Evolutionary conservation across 2,329 filamentous ascomycete species (phyloP).

Genomic region (Neobulgaria alba): DNA sequence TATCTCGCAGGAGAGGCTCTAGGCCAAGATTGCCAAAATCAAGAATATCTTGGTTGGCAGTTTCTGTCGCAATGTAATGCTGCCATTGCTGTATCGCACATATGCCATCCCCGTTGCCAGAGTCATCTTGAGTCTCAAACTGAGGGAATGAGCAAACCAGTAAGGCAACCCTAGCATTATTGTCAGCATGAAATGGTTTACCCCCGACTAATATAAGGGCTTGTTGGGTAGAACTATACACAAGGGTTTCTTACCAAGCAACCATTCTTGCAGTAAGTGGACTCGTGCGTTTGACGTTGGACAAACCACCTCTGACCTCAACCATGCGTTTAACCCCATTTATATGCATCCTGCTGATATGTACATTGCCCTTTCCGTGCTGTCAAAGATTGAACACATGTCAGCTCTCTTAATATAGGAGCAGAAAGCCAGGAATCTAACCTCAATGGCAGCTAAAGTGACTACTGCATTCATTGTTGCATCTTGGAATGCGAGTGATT

Average conservation of each 20-base stretch:
- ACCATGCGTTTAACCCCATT: constrained; percentile 20
- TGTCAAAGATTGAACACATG: constrained; percentile 25
- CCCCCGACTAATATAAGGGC: too few relatives aligned
- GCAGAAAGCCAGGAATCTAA: constrained; percentile 24
- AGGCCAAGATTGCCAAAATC: too few relatives aligned
- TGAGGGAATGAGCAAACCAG: constrained; percentile 44
- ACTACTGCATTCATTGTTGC: constrained; percentile 49
- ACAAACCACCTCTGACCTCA: constrained; percentile 15
- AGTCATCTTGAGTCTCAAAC: constrained; percentile 43
- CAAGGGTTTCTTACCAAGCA: constrained; percentile 10
- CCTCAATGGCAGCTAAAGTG: constrained; percentile 49
- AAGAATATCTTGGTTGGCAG: constrained; percentile 21
- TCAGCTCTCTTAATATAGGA: too few relatives aligned
- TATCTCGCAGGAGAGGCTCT: too few relatives aligned
- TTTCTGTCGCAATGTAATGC: constrained; percentile 10
- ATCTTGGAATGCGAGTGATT: constrained; percentile 40
- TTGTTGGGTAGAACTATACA: not conserved
- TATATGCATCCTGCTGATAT: constrained; percentile 17
- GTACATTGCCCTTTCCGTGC: constrained; percentile 18
- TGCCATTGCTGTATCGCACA: constrained; percentile 42
- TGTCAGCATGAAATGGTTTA: too few relatives aligned
- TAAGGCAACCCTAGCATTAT: constrained; percentile 43
- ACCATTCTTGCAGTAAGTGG: constrained; percentile 22
- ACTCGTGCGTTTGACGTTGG: constrained; percentile 13
- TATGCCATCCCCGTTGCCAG: constrained; percentile 40